These are phyloP conservation scores for Entophlyctis helioformis DNA, from an alignment of 192 early-diverging fungal species.

Conservation along the genomic window DNA sequence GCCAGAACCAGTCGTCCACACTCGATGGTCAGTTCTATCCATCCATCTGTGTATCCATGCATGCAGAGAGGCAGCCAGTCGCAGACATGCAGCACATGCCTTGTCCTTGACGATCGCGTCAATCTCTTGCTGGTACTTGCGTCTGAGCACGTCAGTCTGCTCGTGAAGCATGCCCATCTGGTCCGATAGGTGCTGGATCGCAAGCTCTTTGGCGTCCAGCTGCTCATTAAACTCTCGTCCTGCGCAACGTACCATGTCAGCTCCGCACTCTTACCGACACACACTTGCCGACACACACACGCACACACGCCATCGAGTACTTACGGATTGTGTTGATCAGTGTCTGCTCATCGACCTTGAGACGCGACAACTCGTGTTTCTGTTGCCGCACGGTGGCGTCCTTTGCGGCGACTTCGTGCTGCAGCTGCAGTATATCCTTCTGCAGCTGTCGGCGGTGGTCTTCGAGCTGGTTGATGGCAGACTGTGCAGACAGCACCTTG, in stretches of 20 bases:
- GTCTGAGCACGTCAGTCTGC: constrained; percentile 9
- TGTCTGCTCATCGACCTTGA: constrained; percentile 31
- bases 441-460: constrained; percentile 20
- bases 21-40: neutral
- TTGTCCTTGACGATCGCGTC: constrained; percentile 27
- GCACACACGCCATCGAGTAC: neutral
- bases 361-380: constrained; percentile 27
- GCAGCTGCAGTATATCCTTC: constrained; percentile 27
- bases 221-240: constrained; percentile 18
- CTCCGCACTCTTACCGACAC: no score
- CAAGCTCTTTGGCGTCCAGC: constrained; percentile 9
- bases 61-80: no score
- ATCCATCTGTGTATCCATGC: no score
- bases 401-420: constrained; percentile 23
- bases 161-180: constrained; percentile 7
- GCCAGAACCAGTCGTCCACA: neutral
- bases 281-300: neutral
- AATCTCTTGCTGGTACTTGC: constrained; percentile 9
- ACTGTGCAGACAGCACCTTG: constrained; percentile 26
- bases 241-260: neutral
- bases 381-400: constrained; percentile 26
- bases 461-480: constrained; percentile 9
- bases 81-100: no score
- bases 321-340: constrained; percentile 17
- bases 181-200: constrained; percentile 9